Evolutionary conservation across 2,329 filamentous ascomycete species (phyloP).

Genomic region (Colletotrichum ledebouriae): DNA sequence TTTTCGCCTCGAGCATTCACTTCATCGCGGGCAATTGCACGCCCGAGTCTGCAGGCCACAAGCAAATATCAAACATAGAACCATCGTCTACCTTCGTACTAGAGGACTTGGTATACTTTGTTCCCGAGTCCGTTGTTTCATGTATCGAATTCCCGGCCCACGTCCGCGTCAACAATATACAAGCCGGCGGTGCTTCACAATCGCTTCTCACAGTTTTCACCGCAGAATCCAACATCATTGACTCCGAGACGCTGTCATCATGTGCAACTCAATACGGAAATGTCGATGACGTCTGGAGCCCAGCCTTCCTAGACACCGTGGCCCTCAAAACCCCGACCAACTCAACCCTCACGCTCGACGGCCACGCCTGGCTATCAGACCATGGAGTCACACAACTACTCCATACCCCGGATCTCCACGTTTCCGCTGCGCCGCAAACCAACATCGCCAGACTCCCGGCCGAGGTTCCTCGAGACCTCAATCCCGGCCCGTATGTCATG

Average conservation of each 20-base stretch:
- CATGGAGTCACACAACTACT: background rate
- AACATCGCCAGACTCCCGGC: background rate
- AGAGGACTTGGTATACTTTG: too few species aligned
- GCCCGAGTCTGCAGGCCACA: too few species aligned
- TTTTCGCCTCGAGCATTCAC: too few species aligned
- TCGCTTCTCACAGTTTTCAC: constrained; percentile 12
- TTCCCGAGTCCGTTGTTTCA: too few species aligned
- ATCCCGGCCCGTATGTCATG: constrained; percentile 9
- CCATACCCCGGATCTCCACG: background rate
- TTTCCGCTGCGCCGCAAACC: background rate
- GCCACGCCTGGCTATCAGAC: background rate
- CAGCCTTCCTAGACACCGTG: background rate
- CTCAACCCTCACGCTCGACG: background rate
- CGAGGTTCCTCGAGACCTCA: background rate
- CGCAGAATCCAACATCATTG: constrained; percentile 20
- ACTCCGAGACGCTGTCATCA: background rate
- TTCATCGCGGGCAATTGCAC: too few species aligned
- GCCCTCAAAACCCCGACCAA: background rate
- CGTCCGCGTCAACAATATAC: too few species aligned
- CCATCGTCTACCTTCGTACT: too few species aligned
- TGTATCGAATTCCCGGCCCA: too few species aligned
- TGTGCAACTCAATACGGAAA: background rate
- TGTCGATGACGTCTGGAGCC: constrained; percentile 1
- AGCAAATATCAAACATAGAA: too few species aligned
- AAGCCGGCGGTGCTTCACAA: background rate